phyloP scores from a whole-genome alignment of 1,284 basidiomycete genomes.

The Coriolopsis trogii region DNA sequence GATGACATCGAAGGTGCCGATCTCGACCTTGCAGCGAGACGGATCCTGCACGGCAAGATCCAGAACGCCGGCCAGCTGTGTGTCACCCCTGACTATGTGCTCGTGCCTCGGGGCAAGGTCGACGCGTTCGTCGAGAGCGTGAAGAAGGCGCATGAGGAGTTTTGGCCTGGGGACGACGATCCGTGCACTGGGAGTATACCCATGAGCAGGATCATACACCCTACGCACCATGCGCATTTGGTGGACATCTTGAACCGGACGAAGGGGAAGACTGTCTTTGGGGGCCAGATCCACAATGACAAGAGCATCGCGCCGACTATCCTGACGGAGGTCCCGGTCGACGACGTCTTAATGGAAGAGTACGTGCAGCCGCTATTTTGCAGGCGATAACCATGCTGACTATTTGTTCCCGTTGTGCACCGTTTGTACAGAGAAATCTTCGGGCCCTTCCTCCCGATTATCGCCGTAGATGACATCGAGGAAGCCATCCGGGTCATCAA shows the following conservation, averaged over 20 bases:
- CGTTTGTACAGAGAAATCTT: slow-evolving; percentile 56
- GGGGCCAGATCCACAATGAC: slow-evolving; percentile 48
- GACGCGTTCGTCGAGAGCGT: slow-evolving; percentile 56
- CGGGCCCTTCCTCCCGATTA: slow-evolving; percentile 68
- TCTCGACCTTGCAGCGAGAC: slow-evolving; percentile 44
- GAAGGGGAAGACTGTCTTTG: slow-evolving; percentile 58
- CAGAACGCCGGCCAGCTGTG: slow-evolving; percentile 61
- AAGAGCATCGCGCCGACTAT: slow-evolving; percentile 51
- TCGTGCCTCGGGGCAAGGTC: slow-evolving; percentile 51
- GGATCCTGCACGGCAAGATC: slow-evolving; percentile 61
- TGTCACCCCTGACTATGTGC: slow-evolving; percentile 67
- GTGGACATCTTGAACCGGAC: slow-evolving; percentile 51
- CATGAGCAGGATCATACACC: slow-evolving; percentile 50
- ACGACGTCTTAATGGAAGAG: slow-evolving; percentile 61
- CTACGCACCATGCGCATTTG: slow-evolving; percentile 53
- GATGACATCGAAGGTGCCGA: slow-evolving; percentile 38
- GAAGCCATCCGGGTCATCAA: slow-evolving; percentile 56
- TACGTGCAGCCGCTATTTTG: slow-evolving; percentile 26
- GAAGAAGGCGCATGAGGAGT: slow-evolving; percentile 39
- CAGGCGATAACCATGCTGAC: background rate
- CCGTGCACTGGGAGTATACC: slow-evolving; percentile 41
- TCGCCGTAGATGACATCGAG: slow-evolving; percentile 58
- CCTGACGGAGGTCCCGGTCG: slow-evolving; percentile 46
- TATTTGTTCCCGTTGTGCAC: background rate
- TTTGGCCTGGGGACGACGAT: slow-evolving; percentile 39